These are phyloP conservation scores for Pythium apleroticum DNA, from an alignment of 352 stramenopile genomes.

Conservation along the genomic window DNA sequence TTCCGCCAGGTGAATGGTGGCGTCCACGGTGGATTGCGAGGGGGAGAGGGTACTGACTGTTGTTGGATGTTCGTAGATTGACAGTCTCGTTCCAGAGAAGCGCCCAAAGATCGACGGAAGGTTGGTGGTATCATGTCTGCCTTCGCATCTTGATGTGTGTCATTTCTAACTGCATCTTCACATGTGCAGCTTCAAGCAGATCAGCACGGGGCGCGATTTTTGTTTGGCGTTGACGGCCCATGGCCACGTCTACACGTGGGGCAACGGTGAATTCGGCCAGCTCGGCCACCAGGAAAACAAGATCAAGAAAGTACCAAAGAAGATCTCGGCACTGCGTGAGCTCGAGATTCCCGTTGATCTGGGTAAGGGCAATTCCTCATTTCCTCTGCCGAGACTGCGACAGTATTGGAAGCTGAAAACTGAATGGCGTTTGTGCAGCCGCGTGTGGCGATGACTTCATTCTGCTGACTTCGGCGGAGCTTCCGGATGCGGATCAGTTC, in stretches of 20 bases:
- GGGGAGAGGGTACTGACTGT: neutral
- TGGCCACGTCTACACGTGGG: conserved; percentile 80
- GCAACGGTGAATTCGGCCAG: conserved; percentile 73
- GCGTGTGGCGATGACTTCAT: conserved; percentile 68
- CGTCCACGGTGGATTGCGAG: neutral
- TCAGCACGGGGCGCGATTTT: conserved; percentile 63
- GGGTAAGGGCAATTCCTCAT: no score
- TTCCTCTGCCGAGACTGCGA: no score
- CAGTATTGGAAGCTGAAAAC: neutral
- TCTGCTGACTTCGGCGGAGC: conserved; percentile 66
- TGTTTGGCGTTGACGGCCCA: conserved; percentile 50
- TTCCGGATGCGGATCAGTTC: conserved; percentile 71
- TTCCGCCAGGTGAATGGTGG: conserved; percentile 36
- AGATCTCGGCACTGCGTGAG: conserved; percentile 80
- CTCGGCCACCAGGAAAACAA: conserved; percentile 86
- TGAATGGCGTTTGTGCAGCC: conserved; percentile 27
- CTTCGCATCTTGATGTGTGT: neutral
- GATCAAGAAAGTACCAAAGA: conserved; percentile 83
- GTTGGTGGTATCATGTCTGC: conserved; percentile 26
- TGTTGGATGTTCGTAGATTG: conserved; percentile 36
- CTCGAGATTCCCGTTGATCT: conserved; percentile 70
- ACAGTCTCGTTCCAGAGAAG: conserved; percentile 71
- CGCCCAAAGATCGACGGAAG: conserved; percentile 72
- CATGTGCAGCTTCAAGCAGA: conserved; percentile 45
- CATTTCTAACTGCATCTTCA: neutral